Evolutionary conservation across 441 rosid genomes (phyloP), one percentile per base, ranked within the genome.

Genomic region (Brassica balearica): DNA sequence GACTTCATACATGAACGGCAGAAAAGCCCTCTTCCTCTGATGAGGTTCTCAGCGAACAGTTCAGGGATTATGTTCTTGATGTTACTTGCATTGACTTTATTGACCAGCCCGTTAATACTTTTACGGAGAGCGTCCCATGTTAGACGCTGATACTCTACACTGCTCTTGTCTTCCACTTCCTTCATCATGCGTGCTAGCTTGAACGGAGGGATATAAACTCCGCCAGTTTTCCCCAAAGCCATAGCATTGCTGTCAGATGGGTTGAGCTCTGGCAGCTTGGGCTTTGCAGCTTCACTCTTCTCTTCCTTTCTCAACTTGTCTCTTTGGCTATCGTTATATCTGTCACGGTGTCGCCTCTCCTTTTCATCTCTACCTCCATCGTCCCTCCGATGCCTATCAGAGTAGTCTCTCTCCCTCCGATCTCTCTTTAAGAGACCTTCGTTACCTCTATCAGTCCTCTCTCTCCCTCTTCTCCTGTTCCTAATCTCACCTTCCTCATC

Each of bases 1-100:
- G 99, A 92, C 77, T 93, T 93, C 94, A 93, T 89, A 82, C 95
- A 92, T 0, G 95, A 91, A 29, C 99, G 89, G 71, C 98, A 92
- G 68, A 93, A 93, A 20, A 95, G 91, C 46, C 98, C 99, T 48
- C 98, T 88, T 51, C 99, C 99, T 38, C 97, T 81, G 65, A 95
- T 93, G 76, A 95, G 64, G 78, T 93, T 95, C 84, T 95, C 97
- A 0, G 94, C 92, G 70, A 95, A 93, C 63, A 93, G 83, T 70
- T 92, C 95, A 7, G 93, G 98, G 32, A 93, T 89, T 20, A 95
- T 95, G 73, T 93, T 93, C 84, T 92, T 93, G 10, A 95, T 91
- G 80, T 93, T 93, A 8, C 95, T 81, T 0, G 41, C 41, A 7
- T 34, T 34, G 41, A 34, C 41, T 7, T 7, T 34, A 7, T 34